Conservation (phyloP, 1,284 basidiomycete species). For the Sphaerobolus stellatus region DNA sequence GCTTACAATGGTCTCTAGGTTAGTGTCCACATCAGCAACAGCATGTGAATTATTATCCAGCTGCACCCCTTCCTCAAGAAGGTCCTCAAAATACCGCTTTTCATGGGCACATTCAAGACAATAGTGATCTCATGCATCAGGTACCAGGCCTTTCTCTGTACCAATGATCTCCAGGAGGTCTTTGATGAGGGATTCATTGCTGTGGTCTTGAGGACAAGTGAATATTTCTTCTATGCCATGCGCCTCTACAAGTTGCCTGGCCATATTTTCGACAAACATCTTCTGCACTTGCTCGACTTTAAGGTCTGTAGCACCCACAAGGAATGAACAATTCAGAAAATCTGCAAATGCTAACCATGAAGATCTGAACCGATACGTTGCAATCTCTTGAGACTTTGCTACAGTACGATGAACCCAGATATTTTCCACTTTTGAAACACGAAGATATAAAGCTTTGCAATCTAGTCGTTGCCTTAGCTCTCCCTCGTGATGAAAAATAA, state of each 20-base stretch:
- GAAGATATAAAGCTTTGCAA: neutral
- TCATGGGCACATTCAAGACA: conserved; percentile 23
- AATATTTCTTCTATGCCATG: neutral
- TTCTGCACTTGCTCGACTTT: neutral
- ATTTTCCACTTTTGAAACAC: neutral
- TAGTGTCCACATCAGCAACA: conserved; percentile 1
- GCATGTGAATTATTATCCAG: conserved; percentile 7
- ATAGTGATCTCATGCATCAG: conserved; percentile 7
- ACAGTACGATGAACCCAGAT: neutral
- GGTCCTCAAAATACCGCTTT: conserved; percentile 20
- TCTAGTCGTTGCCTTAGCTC: neutral
- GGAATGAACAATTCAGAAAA: neutral
- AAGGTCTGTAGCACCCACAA: neutral
- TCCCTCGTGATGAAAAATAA: neutral
- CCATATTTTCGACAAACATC: neutral
- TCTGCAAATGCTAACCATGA: neutral
- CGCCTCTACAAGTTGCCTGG: neutral
- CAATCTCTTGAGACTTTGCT: neutral
- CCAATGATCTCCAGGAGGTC: neutral
- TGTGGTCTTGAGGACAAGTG: neutral
- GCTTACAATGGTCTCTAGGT: neutral
- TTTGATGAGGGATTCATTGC: neutral
- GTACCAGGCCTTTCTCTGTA: neutral
- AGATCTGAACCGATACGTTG: neutral
- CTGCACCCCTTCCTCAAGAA: conserved; percentile 6